A percentile compares a stretch with the other conserved stretches of the same genome.
phyloP scores from a whole-genome alignment of 1,284 basidiomycete species.

The Austroboletus niveus region DNA sequence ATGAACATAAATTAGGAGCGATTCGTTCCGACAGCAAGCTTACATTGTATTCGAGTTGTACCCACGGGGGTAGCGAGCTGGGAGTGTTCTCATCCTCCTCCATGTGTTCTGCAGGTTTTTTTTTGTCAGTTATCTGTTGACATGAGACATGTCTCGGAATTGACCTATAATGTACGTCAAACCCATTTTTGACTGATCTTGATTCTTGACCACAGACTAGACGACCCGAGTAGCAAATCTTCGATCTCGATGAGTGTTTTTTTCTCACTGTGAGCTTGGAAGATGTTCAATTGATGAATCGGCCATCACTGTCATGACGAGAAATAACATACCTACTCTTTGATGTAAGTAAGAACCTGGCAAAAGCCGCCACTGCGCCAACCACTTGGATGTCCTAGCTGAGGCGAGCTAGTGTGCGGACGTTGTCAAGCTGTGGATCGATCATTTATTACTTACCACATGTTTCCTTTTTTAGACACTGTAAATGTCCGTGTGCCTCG shows the following conservation, averaged over 20 bases:
- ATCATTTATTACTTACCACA: not conserved
- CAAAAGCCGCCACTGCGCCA: not conserved
- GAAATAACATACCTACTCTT: not conserved
- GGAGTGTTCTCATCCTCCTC: constrained; percentile 68
- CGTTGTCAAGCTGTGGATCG: not conserved
- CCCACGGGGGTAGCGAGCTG: constrained; percentile 51
- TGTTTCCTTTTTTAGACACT: too few species aligned
- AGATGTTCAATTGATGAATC: not conserved
- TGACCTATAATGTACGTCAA: constrained; percentile 41
- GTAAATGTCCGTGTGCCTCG: constrained; percentile 21
- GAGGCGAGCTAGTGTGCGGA: too few species aligned
- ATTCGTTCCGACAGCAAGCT: constrained; percentile 12
- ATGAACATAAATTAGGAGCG: not conserved
- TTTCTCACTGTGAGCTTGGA: too few species aligned
- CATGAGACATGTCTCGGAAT: constrained; percentile 2
- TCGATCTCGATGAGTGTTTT: too few species aligned
- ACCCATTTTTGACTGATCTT: not conserved
- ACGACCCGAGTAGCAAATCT: too few species aligned
- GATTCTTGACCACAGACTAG: too few species aligned
- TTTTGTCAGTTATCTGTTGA: too few species aligned
- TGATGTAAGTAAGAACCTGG: too few species aligned
- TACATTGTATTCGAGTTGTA: constrained; percentile 64
- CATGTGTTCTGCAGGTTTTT: constrained; percentile 78
- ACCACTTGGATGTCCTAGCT: not conserved
- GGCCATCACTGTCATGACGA: not conserved